phyloP scores from a whole-genome alignment of 768 basidiomycete species.

The Ramaria sp. region DNA sequence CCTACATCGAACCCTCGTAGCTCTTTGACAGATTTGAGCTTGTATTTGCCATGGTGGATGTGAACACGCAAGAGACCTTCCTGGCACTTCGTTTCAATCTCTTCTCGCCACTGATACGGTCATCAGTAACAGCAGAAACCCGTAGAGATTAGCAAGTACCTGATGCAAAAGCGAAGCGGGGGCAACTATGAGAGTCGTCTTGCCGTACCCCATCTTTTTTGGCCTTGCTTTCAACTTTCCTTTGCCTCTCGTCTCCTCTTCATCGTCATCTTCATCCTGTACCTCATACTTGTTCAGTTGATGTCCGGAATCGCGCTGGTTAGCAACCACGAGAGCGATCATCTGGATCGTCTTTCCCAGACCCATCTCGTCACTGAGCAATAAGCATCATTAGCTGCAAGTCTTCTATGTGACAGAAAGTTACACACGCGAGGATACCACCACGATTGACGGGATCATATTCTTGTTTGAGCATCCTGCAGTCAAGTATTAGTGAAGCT shows the following conservation, averaged over 20 bases:
- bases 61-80: slow-evolving; percentile 42
- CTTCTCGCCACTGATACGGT: slow-evolving; percentile 54
- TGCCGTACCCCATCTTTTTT: slow-evolving; percentile 19
- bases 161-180: slow-evolving; percentile 68
- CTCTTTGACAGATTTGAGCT: slow-evolving; percentile 43
- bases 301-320: slow-evolving; percentile 30
- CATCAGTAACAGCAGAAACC: background rate
- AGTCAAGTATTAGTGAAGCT: background rate
- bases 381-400: background rate
- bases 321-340: slow-evolving; percentile 71
- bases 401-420: background rate
- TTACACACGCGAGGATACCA: slow-evolving; percentile 49
- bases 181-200: slow-evolving; percentile 64
- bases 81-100: slow-evolving; percentile 60
- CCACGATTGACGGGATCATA: slow-evolving; percentile 31
- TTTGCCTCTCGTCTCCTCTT: background rate
- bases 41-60: slow-evolving; percentile 65
- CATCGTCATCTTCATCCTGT: background rate
- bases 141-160: slow-evolving; percentile 22
- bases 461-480: slow-evolving; percentile 53
- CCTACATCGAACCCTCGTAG: slow-evolving; percentile 45
- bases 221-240: background rate
- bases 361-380: slow-evolving; percentile 57
- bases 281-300: background rate
- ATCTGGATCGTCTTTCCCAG: slow-evolving; percentile 69